Percentiles rank a stretch among this genome's conserved stretches.
These are phyloP conservation scores for Zygosaccharomyces pseudobailii DNA, from an alignment of 1,139 yeast genomes.

Conservation along the genomic window DNA sequence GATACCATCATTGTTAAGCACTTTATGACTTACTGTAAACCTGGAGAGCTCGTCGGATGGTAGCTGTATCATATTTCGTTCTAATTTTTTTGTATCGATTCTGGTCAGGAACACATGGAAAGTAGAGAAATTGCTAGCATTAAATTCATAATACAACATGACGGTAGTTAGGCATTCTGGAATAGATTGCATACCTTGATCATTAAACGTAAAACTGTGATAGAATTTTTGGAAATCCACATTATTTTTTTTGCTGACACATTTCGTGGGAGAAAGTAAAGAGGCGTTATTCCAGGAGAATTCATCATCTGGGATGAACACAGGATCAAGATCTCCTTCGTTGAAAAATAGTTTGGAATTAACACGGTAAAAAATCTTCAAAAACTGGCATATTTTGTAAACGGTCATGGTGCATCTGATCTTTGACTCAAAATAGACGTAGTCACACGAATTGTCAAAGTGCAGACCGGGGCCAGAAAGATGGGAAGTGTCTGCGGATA, in stretches of 20 bases:
- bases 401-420: constrained; percentile 44
- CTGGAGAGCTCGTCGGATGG: neutral
- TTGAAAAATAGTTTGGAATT: constrained; percentile 28
- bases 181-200: constrained; percentile 26
- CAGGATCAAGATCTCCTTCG: constrained; percentile 24
- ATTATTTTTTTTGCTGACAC: constrained; percentile 16
- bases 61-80: constrained; percentile 17
- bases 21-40: constrained; percentile 1
- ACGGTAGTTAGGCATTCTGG: constrained; percentile 28
- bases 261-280: constrained; percentile 3
- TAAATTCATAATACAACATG: constrained; percentile 31
- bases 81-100: constrained; percentile 30
- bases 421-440: constrained; percentile 54
- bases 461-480: neutral
- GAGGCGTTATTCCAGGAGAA: constrained; percentile 30
- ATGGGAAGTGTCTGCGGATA: constrained; percentile 6
- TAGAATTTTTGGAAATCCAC: constrained; percentile 26
- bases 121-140: constrained; percentile 17
- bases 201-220: constrained; percentile 29
- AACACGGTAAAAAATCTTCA: constrained; percentile 43
- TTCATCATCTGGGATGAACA: constrained; percentile 36
- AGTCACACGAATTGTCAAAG: constrained; percentile 34
- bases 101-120: constrained; percentile 30
- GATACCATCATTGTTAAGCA: constrained; percentile 23
- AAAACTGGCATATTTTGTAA: constrained; percentile 43